Percentiles rank a stretch among this genome's conserved stretches.
Evolutionary conservation across 2,329 filamentous ascomycete genomes (phyloP).

Genomic region (Orbilia blumenaviensis): DNA sequence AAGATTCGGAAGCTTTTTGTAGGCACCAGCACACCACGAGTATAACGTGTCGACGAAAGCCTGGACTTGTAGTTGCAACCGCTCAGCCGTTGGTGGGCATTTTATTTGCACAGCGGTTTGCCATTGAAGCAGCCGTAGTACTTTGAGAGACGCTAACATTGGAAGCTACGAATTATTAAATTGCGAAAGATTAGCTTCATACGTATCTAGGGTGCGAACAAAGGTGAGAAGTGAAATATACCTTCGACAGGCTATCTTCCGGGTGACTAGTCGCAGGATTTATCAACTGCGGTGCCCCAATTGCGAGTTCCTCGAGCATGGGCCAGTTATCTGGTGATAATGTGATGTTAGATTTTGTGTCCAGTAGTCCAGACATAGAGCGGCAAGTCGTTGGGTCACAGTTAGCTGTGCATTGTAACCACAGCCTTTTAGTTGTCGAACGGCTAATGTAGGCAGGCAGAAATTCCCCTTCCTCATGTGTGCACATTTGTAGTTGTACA

Average conservation of each 20-base stretch:
- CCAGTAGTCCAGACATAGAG: constrained; percentile 19
- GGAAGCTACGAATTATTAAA: not conserved
- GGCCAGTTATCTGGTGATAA: constrained; percentile 17
- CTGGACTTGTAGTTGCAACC: not conserved
- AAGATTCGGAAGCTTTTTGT: not conserved
- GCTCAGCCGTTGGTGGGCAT: not conserved
- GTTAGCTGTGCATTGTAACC: constrained; percentile 17
- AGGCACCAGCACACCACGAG: not conserved
- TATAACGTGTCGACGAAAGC: not conserved
- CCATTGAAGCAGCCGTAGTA: constrained; percentile 7
- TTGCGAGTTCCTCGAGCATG: not conserved
- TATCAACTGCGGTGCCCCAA: not conserved
- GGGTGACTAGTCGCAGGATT: not conserved
- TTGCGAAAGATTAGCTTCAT: not conserved
- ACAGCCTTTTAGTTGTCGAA: constrained; percentile 3
- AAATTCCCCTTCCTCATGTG: constrained; percentile 6
- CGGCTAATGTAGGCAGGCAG: constrained; percentile 1
- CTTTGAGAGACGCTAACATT: not conserved
- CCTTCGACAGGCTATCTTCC: not conserved
- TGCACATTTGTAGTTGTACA: not conserved
- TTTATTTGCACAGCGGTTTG: not conserved
- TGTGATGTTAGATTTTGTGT: constrained; percentile 9
- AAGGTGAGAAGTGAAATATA: not conserved
- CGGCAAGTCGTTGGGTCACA: constrained; percentile 23
- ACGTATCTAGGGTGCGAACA: no score